A percentile compares a stretch with the other conserved stretches of the same genome.
Conservation (phyloP, 176 grass and related monocot species). For the Aegilops tauschii region DNA sequence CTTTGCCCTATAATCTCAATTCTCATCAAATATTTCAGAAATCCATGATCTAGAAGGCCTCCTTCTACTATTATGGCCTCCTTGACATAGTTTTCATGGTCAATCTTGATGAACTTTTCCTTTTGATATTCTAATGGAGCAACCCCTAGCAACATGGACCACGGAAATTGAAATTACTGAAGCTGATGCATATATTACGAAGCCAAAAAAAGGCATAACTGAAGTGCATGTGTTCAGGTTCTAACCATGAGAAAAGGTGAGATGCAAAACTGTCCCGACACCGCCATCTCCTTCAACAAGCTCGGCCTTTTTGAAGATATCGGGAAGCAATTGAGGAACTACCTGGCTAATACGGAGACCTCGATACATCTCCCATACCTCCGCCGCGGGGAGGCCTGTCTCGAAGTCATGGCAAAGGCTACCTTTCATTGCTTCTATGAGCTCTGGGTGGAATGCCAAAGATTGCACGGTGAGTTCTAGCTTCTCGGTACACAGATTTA, state of each 20-base stretch:
- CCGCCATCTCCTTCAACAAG: conserved; percentile 39
- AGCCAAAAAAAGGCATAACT: neutral
- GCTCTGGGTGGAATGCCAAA: neutral
- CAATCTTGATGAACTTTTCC: conserved; percentile 29
- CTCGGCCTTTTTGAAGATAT: conserved; percentile 27
- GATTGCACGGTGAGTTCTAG: neutral
- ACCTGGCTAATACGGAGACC: conserved; percentile 4
- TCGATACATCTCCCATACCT: conserved; percentile 39
- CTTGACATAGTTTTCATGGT: conserved; percentile 38
- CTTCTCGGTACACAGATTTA: neutral
- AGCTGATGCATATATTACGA: neutral
- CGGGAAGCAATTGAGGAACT: conserved; percentile 32
- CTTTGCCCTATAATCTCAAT: conserved; percentile 17
- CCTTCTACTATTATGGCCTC: conserved; percentile 32
- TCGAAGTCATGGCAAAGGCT: conserved; percentile 32
- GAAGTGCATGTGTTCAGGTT: neutral
- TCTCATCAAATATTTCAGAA: conserved; percentile 23
- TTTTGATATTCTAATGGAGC: neutral
- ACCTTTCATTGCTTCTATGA: conserved; percentile 20
- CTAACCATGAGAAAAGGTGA: conserved; percentile 35
- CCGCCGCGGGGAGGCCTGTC: conserved; percentile 20
- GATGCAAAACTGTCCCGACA: conserved; percentile 22
- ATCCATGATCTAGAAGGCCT: conserved; percentile 22
- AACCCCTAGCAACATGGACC: conserved; percentile 2
- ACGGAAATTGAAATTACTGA: neutral